Percentiles rank a stretch among this genome's conserved stretches.
Conservation (phyloP, 2,329 filamentous ascomycete species). For the Coniochaeta prunicola region DNA sequence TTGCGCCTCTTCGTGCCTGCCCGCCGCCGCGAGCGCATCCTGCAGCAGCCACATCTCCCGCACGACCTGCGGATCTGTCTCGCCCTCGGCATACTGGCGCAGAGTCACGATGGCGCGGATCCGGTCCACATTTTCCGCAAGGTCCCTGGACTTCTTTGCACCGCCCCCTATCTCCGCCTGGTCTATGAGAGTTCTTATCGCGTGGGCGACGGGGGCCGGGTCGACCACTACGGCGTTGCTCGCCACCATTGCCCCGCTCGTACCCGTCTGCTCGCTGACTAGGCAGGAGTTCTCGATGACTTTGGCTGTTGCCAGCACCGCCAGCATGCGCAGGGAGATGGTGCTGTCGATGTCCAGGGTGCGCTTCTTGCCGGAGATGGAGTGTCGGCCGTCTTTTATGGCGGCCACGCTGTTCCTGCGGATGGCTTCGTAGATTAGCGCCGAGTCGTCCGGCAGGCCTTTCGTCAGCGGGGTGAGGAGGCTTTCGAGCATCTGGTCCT, state of each 20-base stretch:
- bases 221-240: neutral
- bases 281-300: neutral
- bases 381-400: neutral
- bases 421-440: neutral
- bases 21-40: neutral
- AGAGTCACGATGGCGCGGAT: neutral
- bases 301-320: neutral
- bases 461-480: neutral
- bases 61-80: neutral
- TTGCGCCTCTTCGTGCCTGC: neutral
- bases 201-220: neutral
- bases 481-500: neutral
- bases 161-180: neutral
- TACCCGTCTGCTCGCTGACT: neutral
- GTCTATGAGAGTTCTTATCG: neutral
- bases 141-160: neutral
- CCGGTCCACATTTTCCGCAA: neutral
- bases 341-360: neutral
- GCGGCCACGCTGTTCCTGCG: neutral
- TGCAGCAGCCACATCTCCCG: neutral
- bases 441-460: neutral
- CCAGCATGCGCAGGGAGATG: neutral
- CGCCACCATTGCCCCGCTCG: neutral
- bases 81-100: neutral
- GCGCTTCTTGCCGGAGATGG: neutral